Evolutionary conservation across 139 green algal species (phyloP), one percentile per base, ranked within the genome.

Genomic region (Monoraphidium neglectum): DNA sequence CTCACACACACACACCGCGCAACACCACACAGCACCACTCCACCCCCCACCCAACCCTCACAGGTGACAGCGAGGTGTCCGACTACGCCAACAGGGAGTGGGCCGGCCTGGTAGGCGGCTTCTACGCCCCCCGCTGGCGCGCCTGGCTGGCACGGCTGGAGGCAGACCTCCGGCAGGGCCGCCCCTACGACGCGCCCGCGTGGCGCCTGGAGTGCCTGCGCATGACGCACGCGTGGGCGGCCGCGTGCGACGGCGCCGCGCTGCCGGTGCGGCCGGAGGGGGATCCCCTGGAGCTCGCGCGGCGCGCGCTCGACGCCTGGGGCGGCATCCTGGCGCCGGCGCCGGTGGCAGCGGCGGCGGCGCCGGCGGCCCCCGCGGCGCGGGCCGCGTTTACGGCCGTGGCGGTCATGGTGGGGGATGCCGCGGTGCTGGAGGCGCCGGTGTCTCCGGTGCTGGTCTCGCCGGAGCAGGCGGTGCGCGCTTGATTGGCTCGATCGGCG

Each of bases 41-140:
- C n/a, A n/a, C n/a, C n/a, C n/a, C n/a, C n/a, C n/a, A n/a, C n/a
- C n/a, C n/a, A n/a, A n/a, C n/a, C n/a, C n/a, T n/a, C n/a, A n/a
- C 72, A 16, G 72, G 72, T 21, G 72, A 78, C 5, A 78, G 72
- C 32, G 72, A 79, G 59, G 56, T 88, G 40, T 76, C 76, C 33
- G 83, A 86, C 56, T 88, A 88, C 32, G 83, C 83, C 33, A 88
- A 86, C 51, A 77, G 60, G 23, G 72, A 88, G 68, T 88, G 79
- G 83, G 49, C 57, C 24, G 83, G 83, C 61, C 67, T 88, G 8
- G 80, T 88, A 5, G 15, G 35, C 33, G 69, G 18, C 40, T 88
- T 82, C 72, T 88, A 88, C 46, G 54, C 49, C 43, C 70, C 63
- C 47, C 80, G 83, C 69, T 88, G 83, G 83, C 16, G 30, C 33